Percentiles rank a stretch among this genome's conserved stretches.
These are phyloP conservation scores for Hypomyces rosellus DNA, from an alignment of 2,329 filamentous ascomycete species.

Conservation along the genomic window DNA sequence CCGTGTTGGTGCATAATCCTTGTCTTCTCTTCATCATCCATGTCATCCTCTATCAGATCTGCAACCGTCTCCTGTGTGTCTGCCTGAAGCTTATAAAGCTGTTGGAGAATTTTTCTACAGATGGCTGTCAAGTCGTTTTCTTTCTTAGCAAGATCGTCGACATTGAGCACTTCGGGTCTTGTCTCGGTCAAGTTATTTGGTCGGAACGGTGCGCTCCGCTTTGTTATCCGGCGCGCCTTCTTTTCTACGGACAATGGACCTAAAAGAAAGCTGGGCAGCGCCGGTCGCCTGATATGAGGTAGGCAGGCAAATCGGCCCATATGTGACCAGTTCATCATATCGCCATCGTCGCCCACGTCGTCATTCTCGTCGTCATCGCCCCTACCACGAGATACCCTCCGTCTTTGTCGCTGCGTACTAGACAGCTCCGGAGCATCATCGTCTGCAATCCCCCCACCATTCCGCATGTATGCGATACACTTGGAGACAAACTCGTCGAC, in stretches of 20 bases:
- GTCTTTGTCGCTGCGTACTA: constrained; percentile 41
- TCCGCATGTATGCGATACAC: constrained; percentile 80
- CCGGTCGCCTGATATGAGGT: constrained; percentile 65
- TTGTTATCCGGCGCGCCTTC: constrained; percentile 62
- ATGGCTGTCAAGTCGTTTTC: constrained; percentile 73
- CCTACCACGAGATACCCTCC: constrained; percentile 22
- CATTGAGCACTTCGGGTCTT: constrained; percentile 69
- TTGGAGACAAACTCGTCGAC: constrained; percentile 89
- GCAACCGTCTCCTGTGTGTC: constrained; percentile 42
- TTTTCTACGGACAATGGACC: constrained; percentile 88
- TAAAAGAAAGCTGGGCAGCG: constrained; percentile 75
- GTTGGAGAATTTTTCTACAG: constrained; percentile 66
- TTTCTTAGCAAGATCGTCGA: constrained; percentile 68
- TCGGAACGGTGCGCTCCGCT: constrained; percentile 65
- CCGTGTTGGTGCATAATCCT: constrained; percentile 59
- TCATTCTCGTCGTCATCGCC: constrained; percentile 47
- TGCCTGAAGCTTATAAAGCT: constrained; percentile 46
- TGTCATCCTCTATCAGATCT: constrained; percentile 38
- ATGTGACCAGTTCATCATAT: constrained; percentile 79
- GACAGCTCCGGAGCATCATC: constrained; percentile 46
- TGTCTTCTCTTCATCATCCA: constrained; percentile 38
- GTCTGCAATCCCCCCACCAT: constrained; percentile 50
- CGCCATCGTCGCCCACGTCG: constrained; percentile 64
- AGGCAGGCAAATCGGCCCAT: constrained; percentile 73
- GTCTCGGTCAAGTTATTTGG: constrained; percentile 63